Evolutionary conservation across 139 green algal species (phyloP), one percentile per base, ranked within the genome.

Genomic region (Chlorella sp.): DNA sequence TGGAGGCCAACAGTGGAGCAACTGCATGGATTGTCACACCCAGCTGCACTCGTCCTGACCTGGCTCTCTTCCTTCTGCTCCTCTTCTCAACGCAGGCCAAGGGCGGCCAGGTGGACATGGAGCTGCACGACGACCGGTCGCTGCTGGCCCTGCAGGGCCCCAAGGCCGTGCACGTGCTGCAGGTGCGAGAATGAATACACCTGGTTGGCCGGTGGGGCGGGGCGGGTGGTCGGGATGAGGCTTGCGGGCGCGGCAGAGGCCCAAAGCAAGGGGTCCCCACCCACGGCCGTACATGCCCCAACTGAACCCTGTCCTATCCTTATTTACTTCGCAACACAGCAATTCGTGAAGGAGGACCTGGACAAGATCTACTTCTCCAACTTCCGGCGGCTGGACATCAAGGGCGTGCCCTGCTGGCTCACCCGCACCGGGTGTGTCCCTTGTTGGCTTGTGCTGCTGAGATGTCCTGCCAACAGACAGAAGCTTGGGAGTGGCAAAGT

Each of bases 141-240:
- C 90, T 99, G 86, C 89, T 99, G 84, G 97, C 97, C 17, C 90
- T 99, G 68, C 96, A 98, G 90, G 95, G 96, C 34, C 96, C 96
- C 54, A 81, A 92, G 43, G 95, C 95, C 24, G 82, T 76, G 58
- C 76, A 90, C 43, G 84, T 89, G 34, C 86, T 96, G 74, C 90
- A 93, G 68, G 73, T 73, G 82, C 22, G 76, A 65, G 24, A 20
- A 17, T 3, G 22, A 9, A 2, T 68, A 24, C 26, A 32, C 14
- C 24, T 34, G 26, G 60, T 20, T 2, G 60, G n/a, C 22, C 2
- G 60, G 60, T 34, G n/a, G 22, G 24, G 2, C 22, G 60, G 26
- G 60, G 60, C 60, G 17, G 2, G 7, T 3, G 60, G 22, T n/a
- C 34, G 60, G n/a, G 60, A n/a, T 68, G 26, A 6, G 26, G 60